A percentile compares a stretch with the other conserved stretches of the same genome.
Conservation (phyloP, 148 eudicot genomes). For the Chenopodium berlandieri region DNA sequence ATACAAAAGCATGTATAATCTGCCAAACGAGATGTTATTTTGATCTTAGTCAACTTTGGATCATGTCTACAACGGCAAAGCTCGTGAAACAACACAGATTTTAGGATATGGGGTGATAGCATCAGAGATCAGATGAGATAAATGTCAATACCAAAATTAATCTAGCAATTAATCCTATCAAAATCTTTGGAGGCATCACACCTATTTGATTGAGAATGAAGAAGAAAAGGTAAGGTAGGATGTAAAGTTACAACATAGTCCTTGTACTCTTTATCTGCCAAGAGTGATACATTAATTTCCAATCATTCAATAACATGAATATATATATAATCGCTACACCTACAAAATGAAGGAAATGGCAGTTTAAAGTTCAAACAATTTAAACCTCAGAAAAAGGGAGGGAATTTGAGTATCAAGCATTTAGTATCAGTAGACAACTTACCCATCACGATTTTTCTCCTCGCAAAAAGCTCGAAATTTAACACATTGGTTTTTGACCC, state of each 20-base stretch:
- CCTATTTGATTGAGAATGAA: not conserved
- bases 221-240: not conserved
- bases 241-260: not conserved
- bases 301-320: slow-evolving; percentile 1
- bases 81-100: too few species aligned
- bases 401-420: not conserved
- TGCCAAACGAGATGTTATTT: too few species aligned
- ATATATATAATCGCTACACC: not conserved
- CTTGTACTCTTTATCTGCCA: not conserved
- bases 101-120: too few species aligned
- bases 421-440: slow-evolving; percentile 21
- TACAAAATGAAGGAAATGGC: too few species aligned
- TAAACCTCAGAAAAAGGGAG: not conserved
- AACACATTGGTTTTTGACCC: slow-evolving; percentile 49
- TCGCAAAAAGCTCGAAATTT: slow-evolving; percentile 51
- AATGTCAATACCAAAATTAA: not conserved
- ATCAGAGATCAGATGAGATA: not conserved
- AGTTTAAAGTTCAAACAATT: too few species aligned
- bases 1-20: too few species aligned
- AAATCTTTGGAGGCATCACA: not conserved
- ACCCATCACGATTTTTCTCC: slow-evolving; percentile 60
- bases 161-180: not conserved
- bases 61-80: too few species aligned
- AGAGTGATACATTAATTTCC: not conserved
- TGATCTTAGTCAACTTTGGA: too few species aligned